Evolutionary conservation across 2,329 filamentous ascomycete genomes (phyloP), one percentile per base, ranked within the genome.

Genomic region (Ophiostoma fasciatum): DNA sequence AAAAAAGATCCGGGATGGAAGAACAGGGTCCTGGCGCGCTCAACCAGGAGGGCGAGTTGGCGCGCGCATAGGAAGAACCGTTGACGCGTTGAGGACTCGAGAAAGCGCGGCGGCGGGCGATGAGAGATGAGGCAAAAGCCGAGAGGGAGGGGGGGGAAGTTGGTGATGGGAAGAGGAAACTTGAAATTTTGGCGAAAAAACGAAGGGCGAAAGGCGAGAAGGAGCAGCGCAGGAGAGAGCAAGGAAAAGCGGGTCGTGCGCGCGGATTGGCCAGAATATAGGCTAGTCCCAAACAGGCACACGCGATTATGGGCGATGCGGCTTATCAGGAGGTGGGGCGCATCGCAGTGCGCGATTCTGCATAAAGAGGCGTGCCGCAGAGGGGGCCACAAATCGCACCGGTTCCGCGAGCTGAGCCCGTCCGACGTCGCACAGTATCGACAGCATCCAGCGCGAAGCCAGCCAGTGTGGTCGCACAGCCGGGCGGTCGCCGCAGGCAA

Each of bases 131-230:
- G 40, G 37, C 37, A 40, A 35, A 35, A 36, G 31, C 13, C 19
- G 32, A 25, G 3, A 25, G 8, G 23, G 23, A 25, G 29, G 21
- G 32, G 25, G 30, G 20, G 23, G 21, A 22, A 18, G 28, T 33
- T 26, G 34, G 31, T 28, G 26, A 31, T 33, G 29, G 28, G 34
- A 32, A 30, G 33, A 40, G 19, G 27, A 29, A 31, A 29, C 18
- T n/a, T 33, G 35, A 43, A 38, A 32, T 40, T 42, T 42, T 38
- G 42, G 42, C 39, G 42, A 41, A 38, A 30, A 37, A 35, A 33
- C 31, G 29, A 39, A 35, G 33, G 29, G 37, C 41, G 37, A 41
- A 32, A 28, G 29, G 25, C 27, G 28, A 33, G 17, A 31, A 31
- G 21, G 25, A 28, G 14, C 8, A 27, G 25, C 21, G 32, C 28